A percentile compares a stretch with the other conserved stretches of the same genome.
These are phyloP conservation scores for Coniochaeta hoffmannii DNA, from an alignment of 2,329 filamentous ascomycete genomes.

Conservation along the genomic window DNA sequence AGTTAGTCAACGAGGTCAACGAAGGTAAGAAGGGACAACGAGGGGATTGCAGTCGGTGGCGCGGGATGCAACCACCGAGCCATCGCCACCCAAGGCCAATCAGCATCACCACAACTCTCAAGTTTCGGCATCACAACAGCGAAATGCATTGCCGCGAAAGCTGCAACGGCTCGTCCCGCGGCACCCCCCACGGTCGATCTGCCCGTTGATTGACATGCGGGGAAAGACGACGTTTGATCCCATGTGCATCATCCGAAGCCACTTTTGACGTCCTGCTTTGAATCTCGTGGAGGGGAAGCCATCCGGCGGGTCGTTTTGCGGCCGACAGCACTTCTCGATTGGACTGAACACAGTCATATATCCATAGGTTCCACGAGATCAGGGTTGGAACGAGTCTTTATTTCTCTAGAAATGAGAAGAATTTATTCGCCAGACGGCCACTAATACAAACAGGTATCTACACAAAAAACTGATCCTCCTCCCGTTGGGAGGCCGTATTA, in stretches of 20 bases:
- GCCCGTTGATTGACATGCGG: background rate
- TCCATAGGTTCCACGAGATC: too few relatives aligned
- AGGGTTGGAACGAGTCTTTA: too few relatives aligned
- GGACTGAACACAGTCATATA: too few relatives aligned
- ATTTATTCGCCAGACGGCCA: background rate
- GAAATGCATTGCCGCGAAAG: constrained; percentile 1
- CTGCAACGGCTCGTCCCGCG: background rate
- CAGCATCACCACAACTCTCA: background rate
- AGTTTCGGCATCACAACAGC: background rate
- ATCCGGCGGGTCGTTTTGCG: too few relatives aligned
- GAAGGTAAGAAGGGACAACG: too few relatives aligned
- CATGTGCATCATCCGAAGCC: background rate
- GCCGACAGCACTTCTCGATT: too few relatives aligned
- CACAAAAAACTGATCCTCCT: background rate
- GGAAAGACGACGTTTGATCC: background rate
- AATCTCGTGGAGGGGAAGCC: background rate
- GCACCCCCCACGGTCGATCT: background rate
- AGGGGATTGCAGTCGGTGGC: background rate
- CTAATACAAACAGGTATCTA: background rate
- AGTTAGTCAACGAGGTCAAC: too few relatives aligned
- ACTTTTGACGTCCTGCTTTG: background rate
- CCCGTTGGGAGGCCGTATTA: background rate
- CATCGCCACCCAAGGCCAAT: background rate
- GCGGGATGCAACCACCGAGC: background rate
- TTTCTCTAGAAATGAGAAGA: background rate